Evolutionary conservation across 768 basidiomycete species (phyloP).

Genomic region (Tephrocybe sp.): DNA sequence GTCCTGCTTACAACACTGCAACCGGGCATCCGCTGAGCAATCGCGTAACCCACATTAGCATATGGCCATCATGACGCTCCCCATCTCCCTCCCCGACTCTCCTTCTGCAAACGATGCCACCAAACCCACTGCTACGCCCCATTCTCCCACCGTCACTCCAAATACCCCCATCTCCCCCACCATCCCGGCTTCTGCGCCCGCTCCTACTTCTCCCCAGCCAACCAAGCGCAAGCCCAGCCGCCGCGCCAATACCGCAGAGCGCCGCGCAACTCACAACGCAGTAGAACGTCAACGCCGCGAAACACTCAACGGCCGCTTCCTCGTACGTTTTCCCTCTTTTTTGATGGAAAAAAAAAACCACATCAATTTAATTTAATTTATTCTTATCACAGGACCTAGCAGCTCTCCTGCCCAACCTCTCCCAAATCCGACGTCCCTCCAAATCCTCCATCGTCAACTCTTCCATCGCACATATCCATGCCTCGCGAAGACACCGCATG

Average conservation of each 20-base stretch:
- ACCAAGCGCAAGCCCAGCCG: conserved; percentile 79
- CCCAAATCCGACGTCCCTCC: conserved; percentile 88
- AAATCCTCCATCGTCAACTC: conserved; percentile 98
- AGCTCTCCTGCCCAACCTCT: conserved; percentile 85
- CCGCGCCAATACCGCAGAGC: conserved; percentile 94
- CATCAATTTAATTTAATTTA: too few relatives aligned
- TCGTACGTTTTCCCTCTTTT: conserved; percentile 46
- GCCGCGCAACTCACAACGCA: conserved; percentile 95
- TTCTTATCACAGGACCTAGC: conserved; percentile 72
- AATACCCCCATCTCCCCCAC: conserved; percentile 43
- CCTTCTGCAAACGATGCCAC: not conserved
- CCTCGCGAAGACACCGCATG: conserved; percentile 50
- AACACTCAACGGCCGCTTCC: conserved; percentile 88
- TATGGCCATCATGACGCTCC: conserved; percentile 1
- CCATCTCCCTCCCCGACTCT: conserved; percentile 10
- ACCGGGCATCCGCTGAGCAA: conserved; percentile 42
- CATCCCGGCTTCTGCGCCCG: conserved; percentile 23
- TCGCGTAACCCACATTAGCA: conserved; percentile 36
- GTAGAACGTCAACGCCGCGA: conserved; percentile 93
- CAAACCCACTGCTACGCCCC: conserved; percentile 27
- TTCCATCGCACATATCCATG: conserved; percentile 84
- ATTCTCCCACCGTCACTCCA: conserved; percentile 31
- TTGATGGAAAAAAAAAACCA: too few relatives aligned
- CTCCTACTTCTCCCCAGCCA: conserved; percentile 27
- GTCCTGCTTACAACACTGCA: conserved; percentile 13